Evolutionary conservation across 441 rosid genomes (phyloP).

Genomic region (Iberis amara): DNA sequence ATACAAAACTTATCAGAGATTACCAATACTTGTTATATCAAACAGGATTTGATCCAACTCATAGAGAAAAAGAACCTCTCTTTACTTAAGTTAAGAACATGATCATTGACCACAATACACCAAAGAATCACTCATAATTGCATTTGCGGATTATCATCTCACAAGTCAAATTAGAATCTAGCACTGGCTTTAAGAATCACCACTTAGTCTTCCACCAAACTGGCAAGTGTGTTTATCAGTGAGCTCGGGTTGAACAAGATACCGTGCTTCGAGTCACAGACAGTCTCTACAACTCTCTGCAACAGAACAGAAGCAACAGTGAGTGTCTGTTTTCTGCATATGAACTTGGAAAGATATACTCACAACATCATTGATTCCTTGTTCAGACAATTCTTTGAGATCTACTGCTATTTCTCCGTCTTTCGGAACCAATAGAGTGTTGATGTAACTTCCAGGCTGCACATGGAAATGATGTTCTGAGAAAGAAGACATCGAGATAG

Average conservation of each 20-base stretch:
- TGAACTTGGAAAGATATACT: slow-evolving; percentile 22
- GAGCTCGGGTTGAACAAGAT: slow-evolving; percentile 60
- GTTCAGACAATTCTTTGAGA: slow-evolving; percentile 46
- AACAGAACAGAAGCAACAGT: slow-evolving; percentile 4
- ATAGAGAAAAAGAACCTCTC: neutral
- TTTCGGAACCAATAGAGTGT: slow-evolving; percentile 70
- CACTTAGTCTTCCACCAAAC: slow-evolving; percentile 40
- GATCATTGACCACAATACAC: neutral
- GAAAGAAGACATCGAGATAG: neutral
- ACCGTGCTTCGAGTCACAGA: slow-evolving; percentile 60
- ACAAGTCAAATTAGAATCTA: slow-evolving; percentile 3
- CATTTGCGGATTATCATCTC: neutral
- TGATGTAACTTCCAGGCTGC: slow-evolving; percentile 76
- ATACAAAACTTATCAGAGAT: no score
- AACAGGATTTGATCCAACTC: neutral
- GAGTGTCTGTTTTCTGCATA: slow-evolving; percentile 1
- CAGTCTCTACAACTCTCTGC: slow-evolving; percentile 63
- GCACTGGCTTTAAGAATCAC: slow-evolving; percentile 19
- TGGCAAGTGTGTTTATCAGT: slow-evolving; percentile 53
- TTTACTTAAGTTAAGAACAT: neutral
- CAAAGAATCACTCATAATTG: neutral
- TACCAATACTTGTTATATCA: no score
- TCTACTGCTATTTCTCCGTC: slow-evolving; percentile 62
- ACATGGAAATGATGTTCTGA: slow-evolving; percentile 19
- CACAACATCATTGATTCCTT: slow-evolving; percentile 75